Percentiles rank a stretch among this genome's conserved stretches.
Conservation (phyloP, 345 rosid genomes). For the Moricandia moricandioides region DNA sequence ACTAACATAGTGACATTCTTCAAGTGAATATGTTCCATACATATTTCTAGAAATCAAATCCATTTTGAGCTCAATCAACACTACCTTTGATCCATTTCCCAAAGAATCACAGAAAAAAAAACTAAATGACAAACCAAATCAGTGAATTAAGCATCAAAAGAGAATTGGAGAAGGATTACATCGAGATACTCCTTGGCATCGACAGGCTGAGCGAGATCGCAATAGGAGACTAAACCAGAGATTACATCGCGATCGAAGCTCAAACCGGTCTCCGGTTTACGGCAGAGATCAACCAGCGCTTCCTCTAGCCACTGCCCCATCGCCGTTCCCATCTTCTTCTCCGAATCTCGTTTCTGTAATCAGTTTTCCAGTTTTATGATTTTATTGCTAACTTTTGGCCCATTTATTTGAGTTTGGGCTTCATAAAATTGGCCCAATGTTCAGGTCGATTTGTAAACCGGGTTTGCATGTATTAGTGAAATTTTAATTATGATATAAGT, state of each 20-base stretch:
- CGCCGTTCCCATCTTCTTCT: conserved; percentile 51
- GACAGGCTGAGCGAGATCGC: conserved; percentile 82
- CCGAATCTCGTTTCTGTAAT: neutral
- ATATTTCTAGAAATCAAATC: neutral
- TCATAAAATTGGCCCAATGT: neutral
- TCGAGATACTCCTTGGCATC: conserved; percentile 96
- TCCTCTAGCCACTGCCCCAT: conserved; percentile 77
- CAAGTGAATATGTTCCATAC: too few species aligned
- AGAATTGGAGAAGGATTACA: conserved; percentile 39
- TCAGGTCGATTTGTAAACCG: neutral
- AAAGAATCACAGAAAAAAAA: neutral
- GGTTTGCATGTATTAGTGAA: too few species aligned
- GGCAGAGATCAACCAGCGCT: conserved; percentile 68
- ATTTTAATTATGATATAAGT: too few species aligned
- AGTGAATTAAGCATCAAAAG: neutral
- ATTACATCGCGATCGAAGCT: conserved; percentile 75
- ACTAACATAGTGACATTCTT: too few species aligned
- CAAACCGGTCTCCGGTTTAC: conserved; percentile 59
- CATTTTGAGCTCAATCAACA: neutral
- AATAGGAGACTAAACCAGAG: conserved; percentile 85
- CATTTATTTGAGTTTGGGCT: neutral
- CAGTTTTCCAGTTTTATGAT: neutral
- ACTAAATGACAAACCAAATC: neutral
- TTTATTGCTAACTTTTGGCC: neutral
- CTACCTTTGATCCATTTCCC: neutral